phyloP scores from a whole-genome alignment of 768 basidiomycete genomes.

The Mycena rebaudengoi region DNA sequence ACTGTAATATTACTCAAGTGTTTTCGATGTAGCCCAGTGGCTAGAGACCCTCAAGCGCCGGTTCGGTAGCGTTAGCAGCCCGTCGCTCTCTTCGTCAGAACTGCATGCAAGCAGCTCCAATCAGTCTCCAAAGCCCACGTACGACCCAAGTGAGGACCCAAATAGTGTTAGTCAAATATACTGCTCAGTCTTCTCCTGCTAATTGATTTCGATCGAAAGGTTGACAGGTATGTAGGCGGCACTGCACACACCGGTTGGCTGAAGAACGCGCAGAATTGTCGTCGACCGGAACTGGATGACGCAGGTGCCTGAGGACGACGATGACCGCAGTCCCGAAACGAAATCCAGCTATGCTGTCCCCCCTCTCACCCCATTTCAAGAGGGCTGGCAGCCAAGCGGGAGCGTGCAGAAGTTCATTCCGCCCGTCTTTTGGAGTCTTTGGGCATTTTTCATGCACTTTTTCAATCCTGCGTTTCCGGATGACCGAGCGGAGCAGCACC shows the following conservation, averaged over 20 bases:
- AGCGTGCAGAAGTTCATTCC: conserved; percentile 35
- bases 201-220: conserved; percentile 33
- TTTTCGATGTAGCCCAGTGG: conserved; percentile 54
- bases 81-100: conserved; percentile 44
- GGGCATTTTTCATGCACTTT: conserved; percentile 58
- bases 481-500: conserved; percentile 55
- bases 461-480: conserved; percentile 72
- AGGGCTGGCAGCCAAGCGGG: conserved; percentile 19
- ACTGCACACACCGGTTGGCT: too few species aligned
- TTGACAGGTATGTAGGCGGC: too few species aligned
- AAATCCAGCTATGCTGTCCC: conserved; percentile 41
- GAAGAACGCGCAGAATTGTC: too few species aligned
- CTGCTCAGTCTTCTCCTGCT: not conserved
- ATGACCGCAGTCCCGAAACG: conserved; percentile 33
- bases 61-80: conserved; percentile 63
- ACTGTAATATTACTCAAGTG: too few species aligned
- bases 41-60: conserved; percentile 60
- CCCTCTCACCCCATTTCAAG: conserved; percentile 15
- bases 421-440: conserved; percentile 36
- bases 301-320: conserved; percentile 23
- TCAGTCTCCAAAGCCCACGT: not conserved
- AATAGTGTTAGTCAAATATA: conserved; percentile 16
- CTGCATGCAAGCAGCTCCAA: not conserved
- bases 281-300: conserved; percentile 76
- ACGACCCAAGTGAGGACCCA: conserved; percentile 14